A percentile compares a stretch with the other conserved stretches of the same genome.
These are phyloP conservation scores for Cytospora chrysosperma DNA, from an alignment of 2,329 filamentous ascomycete genomes.

Conservation along the genomic window DNA sequence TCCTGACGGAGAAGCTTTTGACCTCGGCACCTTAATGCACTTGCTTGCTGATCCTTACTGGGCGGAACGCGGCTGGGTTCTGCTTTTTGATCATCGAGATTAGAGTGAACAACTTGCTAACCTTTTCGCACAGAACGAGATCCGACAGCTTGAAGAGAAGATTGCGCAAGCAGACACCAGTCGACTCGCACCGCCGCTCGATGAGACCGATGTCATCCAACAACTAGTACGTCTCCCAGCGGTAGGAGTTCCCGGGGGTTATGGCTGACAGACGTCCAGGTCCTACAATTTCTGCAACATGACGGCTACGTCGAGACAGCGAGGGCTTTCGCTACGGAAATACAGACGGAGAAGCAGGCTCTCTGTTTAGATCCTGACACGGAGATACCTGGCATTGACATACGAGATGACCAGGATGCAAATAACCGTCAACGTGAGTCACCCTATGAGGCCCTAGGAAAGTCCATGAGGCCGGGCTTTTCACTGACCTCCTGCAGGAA, in stretches of 20 bases:
- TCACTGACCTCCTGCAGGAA: conserved; percentile 54
- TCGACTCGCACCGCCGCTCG: conserved; percentile 60
- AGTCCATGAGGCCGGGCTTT: background rate
- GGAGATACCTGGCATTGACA: conserved; percentile 59
- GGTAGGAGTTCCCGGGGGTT: background rate
- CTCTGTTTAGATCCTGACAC: conserved; percentile 58
- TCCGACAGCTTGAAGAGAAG: conserved; percentile 55
- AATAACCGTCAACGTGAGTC: conserved; percentile 80
- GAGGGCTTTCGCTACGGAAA: conserved; percentile 80
- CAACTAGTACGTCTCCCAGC: conserved; percentile 57
- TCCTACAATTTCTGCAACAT: conserved; percentile 85
- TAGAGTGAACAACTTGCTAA: conserved; percentile 2
- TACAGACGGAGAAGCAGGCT: conserved; percentile 69
- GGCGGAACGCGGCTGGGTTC: conserved; percentile 22
- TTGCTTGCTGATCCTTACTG: conserved; percentile 19
- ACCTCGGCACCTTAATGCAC: background rate
- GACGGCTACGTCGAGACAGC: conserved; percentile 96
- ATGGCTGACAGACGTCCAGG: conserved; percentile 35
- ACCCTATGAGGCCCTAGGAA: background rate
- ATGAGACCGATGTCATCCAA: conserved; percentile 78
- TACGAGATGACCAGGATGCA: conserved; percentile 82
- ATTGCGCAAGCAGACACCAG: conserved; percentile 59
- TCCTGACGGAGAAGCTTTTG: background rate
- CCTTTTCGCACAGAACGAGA: conserved; percentile 53
- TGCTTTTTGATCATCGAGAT: conserved; percentile 21